Evolutionary conservation across 305 asterid genomes (phyloP).

Genomic region (Fraxinus ornus): DNA sequence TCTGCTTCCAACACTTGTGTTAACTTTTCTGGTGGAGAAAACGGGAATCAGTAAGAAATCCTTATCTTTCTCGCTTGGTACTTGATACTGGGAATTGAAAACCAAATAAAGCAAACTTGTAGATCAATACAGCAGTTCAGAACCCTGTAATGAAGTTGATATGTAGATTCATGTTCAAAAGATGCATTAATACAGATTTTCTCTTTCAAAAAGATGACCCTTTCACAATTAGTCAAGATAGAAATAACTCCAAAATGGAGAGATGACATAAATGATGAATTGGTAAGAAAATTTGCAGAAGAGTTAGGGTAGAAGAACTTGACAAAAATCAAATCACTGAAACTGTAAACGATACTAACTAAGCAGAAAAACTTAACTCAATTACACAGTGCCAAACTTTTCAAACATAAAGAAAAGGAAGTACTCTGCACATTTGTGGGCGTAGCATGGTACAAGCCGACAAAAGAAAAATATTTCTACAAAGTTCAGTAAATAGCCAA

Average conservation of each 20-base stretch:
- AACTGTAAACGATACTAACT: neutral
- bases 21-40: constrained; percentile 55
- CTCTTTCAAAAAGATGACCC: no score
- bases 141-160: no score
- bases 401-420: neutral
- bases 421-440: neutral
- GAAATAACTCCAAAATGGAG: no score
- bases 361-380: neutral
- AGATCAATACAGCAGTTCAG: neutral
- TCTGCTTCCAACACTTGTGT: constrained; percentile 80
- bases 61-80: neutral
- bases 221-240: no score
- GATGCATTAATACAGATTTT: no score
- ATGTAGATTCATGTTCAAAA: no score
- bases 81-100: constrained; percentile 5
- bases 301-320: neutral
- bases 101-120: constrained; percentile 11
- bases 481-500: neutral
- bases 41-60: constrained; percentile 17
- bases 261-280: no score
- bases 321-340: neutral
- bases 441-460: neutral
- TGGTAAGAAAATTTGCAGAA: no score
- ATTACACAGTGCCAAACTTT: neutral
- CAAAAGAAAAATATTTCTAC: neutral